Evolutionary conservation across 164 flowering plant species (phyloP).

Genomic region (Stephania cephalantha): DNA sequence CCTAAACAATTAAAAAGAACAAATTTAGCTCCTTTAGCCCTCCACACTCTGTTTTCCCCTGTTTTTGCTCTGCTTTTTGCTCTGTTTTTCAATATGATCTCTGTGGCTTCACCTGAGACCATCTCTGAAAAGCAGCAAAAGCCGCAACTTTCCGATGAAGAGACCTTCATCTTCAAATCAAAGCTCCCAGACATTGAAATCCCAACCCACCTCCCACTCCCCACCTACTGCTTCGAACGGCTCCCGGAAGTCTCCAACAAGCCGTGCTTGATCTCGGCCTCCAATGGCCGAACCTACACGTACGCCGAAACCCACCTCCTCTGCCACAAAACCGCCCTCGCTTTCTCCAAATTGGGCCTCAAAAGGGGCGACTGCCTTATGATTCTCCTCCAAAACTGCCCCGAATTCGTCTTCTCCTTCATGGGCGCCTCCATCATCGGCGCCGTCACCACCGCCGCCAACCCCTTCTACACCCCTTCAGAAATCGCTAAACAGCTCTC

Average conservation of each 20-base stretch:
- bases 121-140: not conserved
- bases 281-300: slow-evolving; percentile 33
- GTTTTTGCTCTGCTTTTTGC: not conserved
- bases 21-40: not conserved
- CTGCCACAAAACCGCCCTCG: slow-evolving; percentile 45
- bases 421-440: slow-evolving; percentile 70
- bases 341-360: slow-evolving; percentile 43
- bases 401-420: slow-evolving; percentile 72
- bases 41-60: slow-evolving; percentile 2
- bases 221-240: slow-evolving; percentile 54
- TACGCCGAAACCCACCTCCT: slow-evolving; percentile 45
- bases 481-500: slow-evolving; percentile 53
- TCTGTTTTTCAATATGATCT: slow-evolving; percentile 19
- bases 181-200: slow-evolving; percentile 58
- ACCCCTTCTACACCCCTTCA: slow-evolving; percentile 59
- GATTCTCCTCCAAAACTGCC: slow-evolving; percentile 64
- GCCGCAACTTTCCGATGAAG: slow-evolving; percentile 6
- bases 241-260: slow-evolving; percentile 24
- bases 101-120: slow-evolving; percentile 30
- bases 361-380: slow-evolving; percentile 52
- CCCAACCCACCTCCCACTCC: slow-evolving; percentile 62
- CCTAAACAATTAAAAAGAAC: not conserved
- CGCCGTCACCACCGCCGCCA: slow-evolving; percentile 65
- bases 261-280: slow-evolving; percentile 48
- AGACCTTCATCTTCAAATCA: slow-evolving; percentile 37